A percentile compares a stretch with the other conserved stretches of the same genome.
Conservation (phyloP, 345 rosid genomes). For the Arabis hirsuta region DNA sequence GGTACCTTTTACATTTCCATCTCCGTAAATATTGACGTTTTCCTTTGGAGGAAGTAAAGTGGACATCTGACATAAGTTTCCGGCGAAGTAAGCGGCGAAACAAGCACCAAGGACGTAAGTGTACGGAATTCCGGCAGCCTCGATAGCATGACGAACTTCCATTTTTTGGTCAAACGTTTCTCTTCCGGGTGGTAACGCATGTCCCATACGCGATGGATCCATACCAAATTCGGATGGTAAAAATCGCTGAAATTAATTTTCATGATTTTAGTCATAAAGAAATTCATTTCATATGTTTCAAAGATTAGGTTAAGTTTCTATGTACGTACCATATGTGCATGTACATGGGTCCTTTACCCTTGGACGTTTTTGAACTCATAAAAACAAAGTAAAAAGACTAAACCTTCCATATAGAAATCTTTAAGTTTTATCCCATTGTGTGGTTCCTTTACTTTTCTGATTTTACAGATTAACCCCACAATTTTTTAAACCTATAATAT, state of each 20-base stretch:
- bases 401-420: neutral
- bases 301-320: neutral
- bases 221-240: conserved; percentile 92
- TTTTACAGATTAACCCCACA: conserved; percentile 8
- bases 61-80: conserved; percentile 66
- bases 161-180: conserved; percentile 82
- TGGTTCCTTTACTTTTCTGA: neutral
- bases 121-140: conserved; percentile 72
- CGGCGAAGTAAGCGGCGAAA: conserved; percentile 79
- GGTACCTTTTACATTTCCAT: conserved; percentile 82
- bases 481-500: neutral
- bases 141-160: conserved; percentile 74
- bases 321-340: neutral
- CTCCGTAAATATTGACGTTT: conserved; percentile 60
- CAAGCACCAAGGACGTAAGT: conserved; percentile 79
- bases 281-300: no score
- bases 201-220: conserved; percentile 75
- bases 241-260: conserved; percentile 55
- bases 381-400: neutral
- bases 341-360: neutral
- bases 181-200: conserved; percentile 81
- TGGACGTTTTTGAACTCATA: neutral
- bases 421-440: neutral
- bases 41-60: conserved; percentile 70
- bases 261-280: no score